Evolutionary conservation across 768 basidiomycete species (phyloP).

Genomic region (Leucogyrophana mollusca): DNA sequence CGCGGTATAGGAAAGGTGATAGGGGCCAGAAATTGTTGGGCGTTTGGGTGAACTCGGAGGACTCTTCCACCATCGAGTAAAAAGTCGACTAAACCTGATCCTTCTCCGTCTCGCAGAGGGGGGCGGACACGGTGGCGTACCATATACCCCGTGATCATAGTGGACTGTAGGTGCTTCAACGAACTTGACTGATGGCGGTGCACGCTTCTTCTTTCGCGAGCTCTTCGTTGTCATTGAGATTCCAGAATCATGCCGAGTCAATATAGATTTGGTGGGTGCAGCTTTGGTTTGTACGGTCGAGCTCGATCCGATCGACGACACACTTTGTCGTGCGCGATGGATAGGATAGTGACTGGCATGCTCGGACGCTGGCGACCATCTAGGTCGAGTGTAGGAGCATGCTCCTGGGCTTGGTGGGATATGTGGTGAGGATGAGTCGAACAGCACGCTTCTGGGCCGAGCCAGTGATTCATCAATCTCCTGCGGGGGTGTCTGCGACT

Average conservation of each 20-base stretch:
- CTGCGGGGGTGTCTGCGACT: slow-evolving; percentile 21
- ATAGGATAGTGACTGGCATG: slow-evolving; percentile 11
- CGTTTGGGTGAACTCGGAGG: slow-evolving; percentile 16
- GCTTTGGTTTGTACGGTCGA: slow-evolving; percentile 27
- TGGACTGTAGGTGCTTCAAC: slow-evolving; percentile 64
- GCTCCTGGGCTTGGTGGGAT: slow-evolving; percentile 7
- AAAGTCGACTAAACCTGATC: slow-evolving; percentile 16
- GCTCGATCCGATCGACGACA: slow-evolving; percentile 37
- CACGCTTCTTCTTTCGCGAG: slow-evolving; percentile 27
- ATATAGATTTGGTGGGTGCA: slow-evolving; percentile 55
- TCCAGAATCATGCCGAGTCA: slow-evolving; percentile 50
- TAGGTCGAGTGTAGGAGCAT: slow-evolving; percentile 17
- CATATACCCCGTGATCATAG: slow-evolving; percentile 30
- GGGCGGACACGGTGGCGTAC: slow-evolving; percentile 11
- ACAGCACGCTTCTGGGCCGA: slow-evolving; percentile 27
- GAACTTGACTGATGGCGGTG: slow-evolving; percentile 61
- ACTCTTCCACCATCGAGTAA: slow-evolving; percentile 27
- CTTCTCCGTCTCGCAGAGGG: slow-evolving; percentile 9
- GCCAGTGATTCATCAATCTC: slow-evolving; percentile 6
- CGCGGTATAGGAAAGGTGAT: slow-evolving; percentile 25
- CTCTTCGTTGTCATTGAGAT: slow-evolving; percentile 38
- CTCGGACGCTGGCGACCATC: slow-evolving; percentile 17
- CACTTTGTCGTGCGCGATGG: slow-evolving; percentile 31
- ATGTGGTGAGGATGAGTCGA: slow-evolving; percentile 15
- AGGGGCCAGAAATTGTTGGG: slow-evolving; percentile 31